Conservation (phyloP, 192 early-diverging fungal genomes). For the Podila clonocystis region DNA sequence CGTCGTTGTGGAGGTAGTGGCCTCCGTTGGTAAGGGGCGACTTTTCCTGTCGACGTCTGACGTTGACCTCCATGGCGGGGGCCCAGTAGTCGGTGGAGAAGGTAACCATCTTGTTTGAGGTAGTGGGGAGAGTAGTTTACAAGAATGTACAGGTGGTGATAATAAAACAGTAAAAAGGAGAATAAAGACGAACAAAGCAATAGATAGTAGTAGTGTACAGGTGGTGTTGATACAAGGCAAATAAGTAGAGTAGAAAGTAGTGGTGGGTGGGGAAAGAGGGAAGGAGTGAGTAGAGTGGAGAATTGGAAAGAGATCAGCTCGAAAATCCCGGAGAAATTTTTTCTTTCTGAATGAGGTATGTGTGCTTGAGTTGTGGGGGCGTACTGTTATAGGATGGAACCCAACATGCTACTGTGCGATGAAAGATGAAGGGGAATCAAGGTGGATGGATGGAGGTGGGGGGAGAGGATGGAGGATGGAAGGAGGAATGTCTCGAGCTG, state of each 20-base stretch:
- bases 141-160: too few species aligned
- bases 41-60: constrained; percentile 53
- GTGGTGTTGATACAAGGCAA: neutral
- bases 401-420: neutral
- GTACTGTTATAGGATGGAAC: neutral
- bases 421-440: neutral
- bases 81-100: constrained; percentile 61
- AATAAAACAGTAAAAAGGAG: neutral
- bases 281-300: neutral
- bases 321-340: too few species aligned
- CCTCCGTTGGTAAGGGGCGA: constrained; percentile 20
- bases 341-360: neutral
- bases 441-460: neutral
- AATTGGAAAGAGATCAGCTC: neutral
- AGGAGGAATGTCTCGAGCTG: neutral
- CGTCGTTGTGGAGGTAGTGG: neutral
- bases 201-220: neutral
- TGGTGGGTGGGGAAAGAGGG: neutral
- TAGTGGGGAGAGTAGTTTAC: neutral
- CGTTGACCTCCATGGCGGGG: constrained; percentile 55
- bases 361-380: neutral
- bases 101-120: constrained; percentile 42
- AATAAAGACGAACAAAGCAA: neutral
- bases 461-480: neutral
- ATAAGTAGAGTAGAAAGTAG: neutral